Evolutionary conservation across 495 filamentous ascomycete species (phyloP).

Genomic region (Rostrohypoxylon terebratum): DNA sequence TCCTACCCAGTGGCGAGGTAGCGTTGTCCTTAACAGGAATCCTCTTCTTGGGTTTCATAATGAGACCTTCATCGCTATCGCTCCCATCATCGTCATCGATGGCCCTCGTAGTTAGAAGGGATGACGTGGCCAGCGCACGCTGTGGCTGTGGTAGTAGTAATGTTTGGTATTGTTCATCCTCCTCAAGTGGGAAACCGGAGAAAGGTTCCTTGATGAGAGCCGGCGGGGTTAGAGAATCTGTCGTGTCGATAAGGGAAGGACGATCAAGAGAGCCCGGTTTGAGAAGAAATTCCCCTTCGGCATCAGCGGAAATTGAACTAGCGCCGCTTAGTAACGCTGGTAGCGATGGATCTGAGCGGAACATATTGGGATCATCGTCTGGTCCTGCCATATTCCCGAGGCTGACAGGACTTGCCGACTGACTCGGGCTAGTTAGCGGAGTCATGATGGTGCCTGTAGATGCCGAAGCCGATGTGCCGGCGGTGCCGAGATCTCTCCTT

Average conservation of each 20-base stretch:
- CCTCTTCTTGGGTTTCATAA: constrained; percentile 56
- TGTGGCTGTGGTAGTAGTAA: constrained; percentile 46
- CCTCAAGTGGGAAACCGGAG: constrained; percentile 56
- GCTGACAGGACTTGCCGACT: constrained; percentile 68
- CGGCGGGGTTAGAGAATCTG: constrained; percentile 66
- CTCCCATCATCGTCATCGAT: constrained; percentile 66
- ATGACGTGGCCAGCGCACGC: constrained; percentile 42
- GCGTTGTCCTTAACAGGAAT: constrained; percentile 36
- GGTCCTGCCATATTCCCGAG: constrained; percentile 63
- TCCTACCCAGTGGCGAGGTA: constrained; percentile 48
- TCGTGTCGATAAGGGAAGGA: constrained; percentile 58
- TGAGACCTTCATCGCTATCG: constrained; percentile 66
- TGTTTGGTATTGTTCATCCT: constrained; percentile 47
- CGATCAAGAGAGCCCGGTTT: constrained; percentile 59
- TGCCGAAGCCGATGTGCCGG: constrained; percentile 60
- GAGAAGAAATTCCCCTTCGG: constrained; percentile 65
- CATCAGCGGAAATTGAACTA: constrained; percentile 77
- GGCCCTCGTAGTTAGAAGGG: constrained; percentile 42
- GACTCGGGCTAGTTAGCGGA: constrained; percentile 62
- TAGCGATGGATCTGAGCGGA: constrained; percentile 78
- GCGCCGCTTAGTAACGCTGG: constrained; percentile 82
- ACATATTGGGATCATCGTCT: constrained; percentile 69
- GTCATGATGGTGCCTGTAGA: constrained; percentile 57
- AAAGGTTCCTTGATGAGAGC: constrained; percentile 60
- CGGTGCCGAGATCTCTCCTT: constrained; percentile 54